Conservation (phyloP, 2,329 filamentous ascomycete genomes). For the Fusarium haematococcum region DNA sequence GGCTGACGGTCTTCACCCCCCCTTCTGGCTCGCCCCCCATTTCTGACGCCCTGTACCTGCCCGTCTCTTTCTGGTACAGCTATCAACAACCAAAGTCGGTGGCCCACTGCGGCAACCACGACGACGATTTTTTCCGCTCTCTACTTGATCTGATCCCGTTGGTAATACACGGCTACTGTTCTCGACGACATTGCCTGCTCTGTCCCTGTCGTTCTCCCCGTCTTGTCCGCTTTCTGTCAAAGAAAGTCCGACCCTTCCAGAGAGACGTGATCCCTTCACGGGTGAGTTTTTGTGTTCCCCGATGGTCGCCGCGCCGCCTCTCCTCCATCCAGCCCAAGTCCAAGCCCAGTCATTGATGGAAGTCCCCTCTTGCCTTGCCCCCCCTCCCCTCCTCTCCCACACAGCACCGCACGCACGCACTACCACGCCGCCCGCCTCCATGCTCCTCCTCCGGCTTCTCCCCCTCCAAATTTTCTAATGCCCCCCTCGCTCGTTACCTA, state of each 20-base stretch:
- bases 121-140: conserved; percentile 46
- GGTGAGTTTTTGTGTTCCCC: conserved; percentile 48
- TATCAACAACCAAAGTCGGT: conserved; percentile 45
- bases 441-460: conserved; percentile 30
- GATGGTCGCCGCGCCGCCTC: conserved; percentile 27
- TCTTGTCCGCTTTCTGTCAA: conserved; percentile 30
- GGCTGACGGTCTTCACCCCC: conserved; percentile 41
- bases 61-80: conserved; percentile 41
- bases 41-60: conserved; percentile 43
- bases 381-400: conserved; percentile 1
- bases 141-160: conserved; percentile 37
- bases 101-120: conserved; percentile 48
- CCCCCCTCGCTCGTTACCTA: conserved; percentile 15
- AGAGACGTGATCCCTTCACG: conserved; percentile 56
- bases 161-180: conserved; percentile 25
- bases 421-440: conserved; percentile 20
- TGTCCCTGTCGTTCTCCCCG: conserved; percentile 20
- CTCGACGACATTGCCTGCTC: conserved; percentile 19
- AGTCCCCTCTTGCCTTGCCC: conserved; percentile 36
- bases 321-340: not conserved
- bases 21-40: conserved; percentile 33
- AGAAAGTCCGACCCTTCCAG: conserved; percentile 34
- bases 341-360: not conserved
- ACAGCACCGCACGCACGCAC: conserved; percentile 8
- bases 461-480: conserved; percentile 36